A percentile compares a stretch with the other conserved stretches of the same genome.
These are phyloP conservation scores for Alternaria angustiovoidea DNA, from an alignment of 2,329 filamentous ascomycete species.

Conservation along the genomic window DNA sequence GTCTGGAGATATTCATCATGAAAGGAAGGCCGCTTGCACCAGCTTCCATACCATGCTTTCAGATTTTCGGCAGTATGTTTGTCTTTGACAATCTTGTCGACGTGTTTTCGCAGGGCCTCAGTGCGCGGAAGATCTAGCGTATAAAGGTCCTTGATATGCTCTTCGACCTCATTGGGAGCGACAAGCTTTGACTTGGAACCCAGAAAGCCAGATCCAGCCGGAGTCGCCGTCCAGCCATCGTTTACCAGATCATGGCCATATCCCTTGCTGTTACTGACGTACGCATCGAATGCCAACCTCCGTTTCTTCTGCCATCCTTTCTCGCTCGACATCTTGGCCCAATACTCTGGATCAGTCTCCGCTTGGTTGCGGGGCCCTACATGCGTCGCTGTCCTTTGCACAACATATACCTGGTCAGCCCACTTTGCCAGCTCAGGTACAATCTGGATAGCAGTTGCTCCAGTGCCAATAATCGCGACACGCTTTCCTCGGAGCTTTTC, in stretches of 20 bases:
- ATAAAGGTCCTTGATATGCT: no score
- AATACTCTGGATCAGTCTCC: conserved; percentile 22
- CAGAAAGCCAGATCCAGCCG: conserved; percentile 27
- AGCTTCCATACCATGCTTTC: conserved; percentile 65
- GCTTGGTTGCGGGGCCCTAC: conserved; percentile 47
- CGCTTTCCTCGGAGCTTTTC: conserved; percentile 46
- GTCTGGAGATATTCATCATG: conserved; percentile 66
- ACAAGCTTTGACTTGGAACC: conserved; percentile 18
- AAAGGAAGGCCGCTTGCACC: conserved; percentile 71
- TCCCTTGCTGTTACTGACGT: conserved; percentile 1
- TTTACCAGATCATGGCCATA: conserved; percentile 53
- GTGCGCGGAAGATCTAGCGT: no score
- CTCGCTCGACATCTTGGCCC: conserved; percentile 1
- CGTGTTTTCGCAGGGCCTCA: no score
- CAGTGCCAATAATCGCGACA: conserved; percentile 47
- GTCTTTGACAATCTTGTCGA: conserved; percentile 55
- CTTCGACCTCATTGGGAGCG: conserved; percentile 1
- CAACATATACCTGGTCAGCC: conserved; percentile 61
- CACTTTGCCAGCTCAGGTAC: conserved; percentile 54
- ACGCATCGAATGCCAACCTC: conserved; percentile 48
- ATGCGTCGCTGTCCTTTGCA: conserved; percentile 63
- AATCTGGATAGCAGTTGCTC: conserved; percentile 44
- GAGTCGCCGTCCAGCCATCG: conserved; percentile 58
- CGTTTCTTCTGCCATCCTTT: conserved; percentile 64
- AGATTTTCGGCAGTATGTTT: conserved; percentile 60